Percentiles rank a stretch among this genome's conserved stretches.
phyloP scores from a whole-genome alignment of 768 basidiomycete genomes.

The Sutorius australiensis region DNA sequence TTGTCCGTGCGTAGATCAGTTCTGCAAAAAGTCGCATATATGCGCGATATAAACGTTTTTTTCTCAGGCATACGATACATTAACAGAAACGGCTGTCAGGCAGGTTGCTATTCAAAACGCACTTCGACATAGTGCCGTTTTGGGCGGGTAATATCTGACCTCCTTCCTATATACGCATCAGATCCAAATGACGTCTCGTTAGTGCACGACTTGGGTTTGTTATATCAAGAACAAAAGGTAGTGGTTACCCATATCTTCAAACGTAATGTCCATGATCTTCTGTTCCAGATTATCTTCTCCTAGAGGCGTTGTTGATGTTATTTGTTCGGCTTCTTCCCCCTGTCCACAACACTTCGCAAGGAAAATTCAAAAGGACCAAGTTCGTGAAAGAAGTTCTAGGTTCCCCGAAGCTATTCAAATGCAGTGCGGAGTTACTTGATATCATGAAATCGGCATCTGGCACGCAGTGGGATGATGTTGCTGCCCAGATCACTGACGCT shows the following conservation, averaged over 20 bases:
- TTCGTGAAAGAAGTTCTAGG: slow-evolving; percentile 55
- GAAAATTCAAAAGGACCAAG: slow-evolving; percentile 35
- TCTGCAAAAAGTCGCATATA: slow-evolving; percentile 23
- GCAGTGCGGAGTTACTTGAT: slow-evolving; percentile 36
- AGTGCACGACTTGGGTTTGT: slow-evolving; percentile 47
- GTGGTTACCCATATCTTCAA: background rate
- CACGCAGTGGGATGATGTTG: slow-evolving; percentile 52
- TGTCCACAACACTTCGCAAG: slow-evolving; percentile 33
- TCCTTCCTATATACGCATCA: background rate
- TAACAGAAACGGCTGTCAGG: slow-evolving; percentile 45
- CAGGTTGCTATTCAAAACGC: slow-evolving; percentile 42
- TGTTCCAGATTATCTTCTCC: slow-evolving; percentile 48
- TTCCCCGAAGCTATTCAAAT: slow-evolving; percentile 34
- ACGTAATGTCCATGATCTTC: background rate
- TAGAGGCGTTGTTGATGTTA: slow-evolving; percentile 55
- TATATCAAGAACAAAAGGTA: slow-evolving; percentile 48
- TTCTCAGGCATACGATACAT: slow-evolving; percentile 48
- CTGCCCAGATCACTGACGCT: slow-evolving; percentile 43
- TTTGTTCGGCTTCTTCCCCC: slow-evolving; percentile 55
- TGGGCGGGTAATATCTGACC: slow-evolving; percentile 45
- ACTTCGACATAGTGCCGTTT: slow-evolving; percentile 39
- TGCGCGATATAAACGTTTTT: slow-evolving; percentile 23
- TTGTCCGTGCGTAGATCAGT: slow-evolving; percentile 21
- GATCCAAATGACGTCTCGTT: background rate
- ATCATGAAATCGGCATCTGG: slow-evolving; percentile 41